A percentile compares a stretch with the other conserved stretches of the same genome.
These are phyloP conservation scores for Vaccinium myrtillus DNA, from an alignment of 148 eudicot species.

Conservation along the genomic window DNA sequence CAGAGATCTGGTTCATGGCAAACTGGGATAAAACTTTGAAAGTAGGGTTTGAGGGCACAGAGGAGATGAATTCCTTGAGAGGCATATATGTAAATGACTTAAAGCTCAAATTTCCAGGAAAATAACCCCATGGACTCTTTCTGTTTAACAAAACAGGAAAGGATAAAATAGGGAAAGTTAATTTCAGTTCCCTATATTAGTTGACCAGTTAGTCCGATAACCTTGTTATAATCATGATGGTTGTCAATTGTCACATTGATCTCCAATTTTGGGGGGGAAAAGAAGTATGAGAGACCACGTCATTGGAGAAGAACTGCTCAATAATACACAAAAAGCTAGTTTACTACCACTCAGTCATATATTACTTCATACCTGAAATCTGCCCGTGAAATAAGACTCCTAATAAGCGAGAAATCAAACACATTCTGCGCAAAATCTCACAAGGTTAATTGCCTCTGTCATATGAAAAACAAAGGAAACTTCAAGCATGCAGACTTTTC, in stretches of 20 bases:
- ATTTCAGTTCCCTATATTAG: neutral
- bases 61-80: neutral
- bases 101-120: neutral
- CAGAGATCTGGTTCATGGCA: neutral
- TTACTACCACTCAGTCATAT: neutral
- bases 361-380: slow-evolving; percentile 72
- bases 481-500: slow-evolving; percentile 14
- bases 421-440: slow-evolving; percentile 60
- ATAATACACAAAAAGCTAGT: neutral
- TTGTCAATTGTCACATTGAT: neutral
- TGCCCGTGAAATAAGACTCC: slow-evolving; percentile 64
- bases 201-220: neutral
- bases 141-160: neutral
- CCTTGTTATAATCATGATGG: neutral
- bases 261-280: neutral
- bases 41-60: neutral
- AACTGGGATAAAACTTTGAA: neutral
- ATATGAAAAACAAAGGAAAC: neutral
- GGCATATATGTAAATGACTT: neutral
- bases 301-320: neutral
- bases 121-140: neutral
- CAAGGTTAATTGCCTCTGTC: slow-evolving; percentile 3
- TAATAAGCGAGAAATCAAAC: slow-evolving; percentile 88
- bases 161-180: neutral
- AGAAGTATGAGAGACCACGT: neutral